phyloP scores from a whole-genome alignment of 257 asterid genomes.

The Solanum arcanum region DNA sequence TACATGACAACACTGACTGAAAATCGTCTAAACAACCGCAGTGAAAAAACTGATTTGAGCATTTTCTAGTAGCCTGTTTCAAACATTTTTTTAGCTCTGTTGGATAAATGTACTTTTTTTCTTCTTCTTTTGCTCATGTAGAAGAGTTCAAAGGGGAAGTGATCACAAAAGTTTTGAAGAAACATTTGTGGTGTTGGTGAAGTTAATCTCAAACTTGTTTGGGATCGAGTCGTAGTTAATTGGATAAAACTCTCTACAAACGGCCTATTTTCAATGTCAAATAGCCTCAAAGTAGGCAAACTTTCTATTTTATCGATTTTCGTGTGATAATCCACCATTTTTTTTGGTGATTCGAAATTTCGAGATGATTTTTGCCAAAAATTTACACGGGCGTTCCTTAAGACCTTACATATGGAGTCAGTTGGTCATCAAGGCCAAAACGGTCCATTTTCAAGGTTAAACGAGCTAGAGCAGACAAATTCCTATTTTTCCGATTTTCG shows the following conservation, averaged over 20 bases:
- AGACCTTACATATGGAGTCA: no score
- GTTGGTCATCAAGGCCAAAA: no score
- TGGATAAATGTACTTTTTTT: not conserved
- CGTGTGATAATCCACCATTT: no score
- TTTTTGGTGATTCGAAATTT: no score
- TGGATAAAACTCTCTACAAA: not conserved
- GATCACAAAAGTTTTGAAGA: not conserved
- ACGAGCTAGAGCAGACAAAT: no score
- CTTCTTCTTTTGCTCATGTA: not conserved
- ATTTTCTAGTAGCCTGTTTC: not conserved
- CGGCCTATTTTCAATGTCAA: no score
- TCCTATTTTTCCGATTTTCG: fast-evolving
- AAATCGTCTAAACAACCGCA: not conserved
- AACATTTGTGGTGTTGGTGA: not conserved
- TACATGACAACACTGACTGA: not conserved
- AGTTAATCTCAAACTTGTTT: not conserved
- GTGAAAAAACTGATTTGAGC: not conserved
- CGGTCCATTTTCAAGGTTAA: no score
- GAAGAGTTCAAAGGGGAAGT: not conserved
- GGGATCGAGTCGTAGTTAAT: not conserved
- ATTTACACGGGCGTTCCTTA: no score
- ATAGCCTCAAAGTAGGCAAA: no score
- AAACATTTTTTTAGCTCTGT: not conserved
- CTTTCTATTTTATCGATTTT: no score
- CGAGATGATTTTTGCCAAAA: no score